A percentile compares a stretch with the other conserved stretches of the same genome.
These are phyloP conservation scores for Cytospora paraplurivora DNA, from an alignment of 2,329 filamentous ascomycete species.

Conservation along the genomic window DNA sequence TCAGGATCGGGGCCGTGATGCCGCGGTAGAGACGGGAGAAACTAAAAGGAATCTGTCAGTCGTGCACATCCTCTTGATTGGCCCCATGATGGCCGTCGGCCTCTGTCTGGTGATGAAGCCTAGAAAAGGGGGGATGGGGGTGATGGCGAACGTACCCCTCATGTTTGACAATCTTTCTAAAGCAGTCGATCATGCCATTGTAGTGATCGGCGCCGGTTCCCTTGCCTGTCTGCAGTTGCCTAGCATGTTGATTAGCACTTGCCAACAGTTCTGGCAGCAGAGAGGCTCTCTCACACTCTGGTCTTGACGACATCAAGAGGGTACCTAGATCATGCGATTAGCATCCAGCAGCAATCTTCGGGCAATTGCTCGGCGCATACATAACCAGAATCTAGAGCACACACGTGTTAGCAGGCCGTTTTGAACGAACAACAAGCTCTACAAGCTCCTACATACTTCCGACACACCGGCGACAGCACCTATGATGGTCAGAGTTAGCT, in stretches of 20 bases:
- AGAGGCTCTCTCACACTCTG: constrained; percentile 69
- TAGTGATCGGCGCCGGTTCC: constrained; percentile 78
- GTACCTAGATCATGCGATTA: constrained; percentile 67
- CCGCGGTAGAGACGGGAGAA: constrained; percentile 92
- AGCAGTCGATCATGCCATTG: constrained; percentile 97
- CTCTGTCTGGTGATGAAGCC: neutral
- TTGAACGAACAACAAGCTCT: constrained; percentile 12
- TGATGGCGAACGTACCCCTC: constrained; percentile 70
- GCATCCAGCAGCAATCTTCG: constrained; percentile 28
- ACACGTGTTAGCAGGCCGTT: constrained; percentile 33
- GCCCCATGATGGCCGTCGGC: neutral
- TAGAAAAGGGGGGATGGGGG: neutral
- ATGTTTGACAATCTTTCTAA: constrained; percentile 92
- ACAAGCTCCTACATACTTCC: constrained; percentile 65
- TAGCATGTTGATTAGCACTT: constrained; percentile 41
- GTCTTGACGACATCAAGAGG: constrained; percentile 98
- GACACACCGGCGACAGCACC: constrained; percentile 96
- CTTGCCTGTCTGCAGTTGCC: constrained; percentile 81
- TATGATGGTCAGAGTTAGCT: constrained; percentile 42
- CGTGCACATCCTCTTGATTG: neutral
- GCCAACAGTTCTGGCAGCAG: constrained; percentile 8
- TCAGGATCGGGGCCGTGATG: constrained; percentile 92
- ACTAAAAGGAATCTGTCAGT: constrained; percentile 45
- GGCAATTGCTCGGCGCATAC: constrained; percentile 50
- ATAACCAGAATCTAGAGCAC: constrained; percentile 77